A percentile compares a stretch with the other conserved stretches of the same genome.
Conservation (phyloP, 192 early-diverging fungal species). For the Rhizophagus sp. region DNA sequence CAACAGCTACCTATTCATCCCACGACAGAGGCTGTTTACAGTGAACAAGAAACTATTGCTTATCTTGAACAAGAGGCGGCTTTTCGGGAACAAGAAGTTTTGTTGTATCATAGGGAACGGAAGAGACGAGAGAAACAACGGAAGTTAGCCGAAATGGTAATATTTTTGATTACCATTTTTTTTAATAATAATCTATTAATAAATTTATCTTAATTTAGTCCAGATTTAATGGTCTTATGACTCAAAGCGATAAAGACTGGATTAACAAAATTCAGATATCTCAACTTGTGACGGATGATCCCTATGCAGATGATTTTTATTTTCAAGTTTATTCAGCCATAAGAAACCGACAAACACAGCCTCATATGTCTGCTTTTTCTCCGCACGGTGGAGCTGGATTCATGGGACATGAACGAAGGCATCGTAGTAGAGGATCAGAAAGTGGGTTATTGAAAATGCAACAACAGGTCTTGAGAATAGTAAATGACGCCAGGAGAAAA, state of each 20-base stretch:
- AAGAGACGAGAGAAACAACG: constrained; percentile 39
- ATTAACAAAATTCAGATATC: constrained; percentile 94
- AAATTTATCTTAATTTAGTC: constrained; percentile 48
- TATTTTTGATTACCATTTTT: not conserved
- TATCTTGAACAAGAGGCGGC: constrained; percentile 30
- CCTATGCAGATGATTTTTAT: constrained; percentile 94
- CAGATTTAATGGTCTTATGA: constrained; percentile 88
- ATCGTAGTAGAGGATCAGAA: constrained; percentile 44
- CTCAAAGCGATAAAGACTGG: constrained; percentile 89
- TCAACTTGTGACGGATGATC: constrained; percentile 92
- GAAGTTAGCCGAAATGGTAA: constrained; percentile 31
- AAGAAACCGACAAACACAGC: constrained; percentile 50
- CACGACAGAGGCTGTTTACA: constrained; percentile 28
- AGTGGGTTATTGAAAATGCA: constrained; percentile 78
- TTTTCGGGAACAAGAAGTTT: constrained; percentile 35
- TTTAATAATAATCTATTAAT: not conserved
- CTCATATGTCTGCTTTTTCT: constrained; percentile 31
- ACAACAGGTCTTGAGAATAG: constrained; percentile 94
- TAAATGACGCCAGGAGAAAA: constrained; percentile 86
- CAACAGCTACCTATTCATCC: constrained; percentile 44
- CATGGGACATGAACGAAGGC: constrained; percentile 40
- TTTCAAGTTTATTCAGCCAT: constrained; percentile 87
- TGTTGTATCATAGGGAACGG: constrained; percentile 38
- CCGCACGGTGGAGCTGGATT: constrained; percentile 36
- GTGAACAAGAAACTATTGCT: not conserved